A percentile compares a stretch with the other conserved stretches of the same genome.
phyloP scores from a whole-genome alignment of 1,284 basidiomycete genomes.

The Anthracocystis walkeri region DNA sequence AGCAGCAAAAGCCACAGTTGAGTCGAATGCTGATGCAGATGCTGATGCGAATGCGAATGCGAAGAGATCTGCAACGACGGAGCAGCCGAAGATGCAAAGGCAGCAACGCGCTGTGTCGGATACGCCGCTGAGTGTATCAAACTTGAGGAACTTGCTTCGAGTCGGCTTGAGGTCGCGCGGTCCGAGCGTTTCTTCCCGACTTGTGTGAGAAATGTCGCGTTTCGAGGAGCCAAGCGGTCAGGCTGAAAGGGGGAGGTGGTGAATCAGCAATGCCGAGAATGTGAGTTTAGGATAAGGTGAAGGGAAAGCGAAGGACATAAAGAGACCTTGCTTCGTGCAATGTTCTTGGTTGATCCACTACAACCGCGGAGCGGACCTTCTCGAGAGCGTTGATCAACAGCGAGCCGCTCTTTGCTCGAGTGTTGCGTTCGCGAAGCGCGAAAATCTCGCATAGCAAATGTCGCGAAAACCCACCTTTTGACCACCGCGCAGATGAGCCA shows the following conservation, averaged over 20 bases:
- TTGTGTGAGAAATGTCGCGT: not conserved
- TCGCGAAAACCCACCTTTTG: not conserved
- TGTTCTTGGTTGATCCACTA: no score
- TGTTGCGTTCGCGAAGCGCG: constrained; percentile 17
- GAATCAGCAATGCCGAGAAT: no score
- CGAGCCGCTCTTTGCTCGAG: not conserved
- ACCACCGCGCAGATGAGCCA: constrained; percentile 9
- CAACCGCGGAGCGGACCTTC: constrained; percentile 1
- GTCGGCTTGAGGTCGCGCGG: not conserved
- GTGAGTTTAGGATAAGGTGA: no score
- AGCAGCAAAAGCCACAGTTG: not conserved
- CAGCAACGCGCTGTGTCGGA: constrained; percentile 3
- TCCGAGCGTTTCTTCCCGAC: not conserved
- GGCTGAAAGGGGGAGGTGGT: no score
- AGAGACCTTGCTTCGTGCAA: no score
- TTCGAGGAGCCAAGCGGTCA: no score
- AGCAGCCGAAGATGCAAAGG: not conserved
- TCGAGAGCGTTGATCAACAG: no score
- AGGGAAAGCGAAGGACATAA: no score
- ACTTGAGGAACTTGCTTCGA: not conserved
- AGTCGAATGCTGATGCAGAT: not conserved
- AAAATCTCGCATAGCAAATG: not conserved
- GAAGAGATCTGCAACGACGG: not conserved
- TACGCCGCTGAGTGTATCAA: not conserved
- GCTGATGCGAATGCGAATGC: not conserved